Evolutionary conservation across 441 rosid genomes (phyloP).

Genomic region (Capsella rubella): DNA sequence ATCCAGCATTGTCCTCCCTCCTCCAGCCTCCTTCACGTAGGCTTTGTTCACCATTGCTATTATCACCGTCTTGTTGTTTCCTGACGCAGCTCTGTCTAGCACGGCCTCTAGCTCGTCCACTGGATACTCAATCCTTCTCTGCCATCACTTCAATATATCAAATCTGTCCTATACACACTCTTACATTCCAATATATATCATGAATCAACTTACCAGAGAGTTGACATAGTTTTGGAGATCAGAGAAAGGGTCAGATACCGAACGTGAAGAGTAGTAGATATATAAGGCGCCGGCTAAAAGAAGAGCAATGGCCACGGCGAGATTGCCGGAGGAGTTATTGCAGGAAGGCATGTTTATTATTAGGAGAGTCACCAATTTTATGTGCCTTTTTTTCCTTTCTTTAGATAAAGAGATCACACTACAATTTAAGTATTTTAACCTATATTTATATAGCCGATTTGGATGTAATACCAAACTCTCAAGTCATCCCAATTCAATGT

Average conservation of each 20-base stretch:
- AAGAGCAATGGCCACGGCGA: slow-evolving; percentile 31
- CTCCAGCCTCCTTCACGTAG: slow-evolving; percentile 56
- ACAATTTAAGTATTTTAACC: neutral
- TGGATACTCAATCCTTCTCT: slow-evolving; percentile 34
- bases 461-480: neutral
- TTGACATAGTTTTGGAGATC: slow-evolving; percentile 4
- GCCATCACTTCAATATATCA: neutral
- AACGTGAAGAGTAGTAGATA: slow-evolving; percentile 40
- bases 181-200: neutral
- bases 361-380: slow-evolving; percentile 18
- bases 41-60: slow-evolving; percentile 75
- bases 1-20: slow-evolving; percentile 69
- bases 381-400: neutral
- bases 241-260: slow-evolving; percentile 31
- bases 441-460: neutral
- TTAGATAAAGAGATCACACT: neutral
- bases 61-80: slow-evolving; percentile 68
- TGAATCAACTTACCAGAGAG: neutral
- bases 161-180: slow-evolving; percentile 23
- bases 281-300: slow-evolving; percentile 50
- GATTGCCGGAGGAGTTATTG: slow-evolving; percentile 8
- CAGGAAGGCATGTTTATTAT: slow-evolving; percentile 12
- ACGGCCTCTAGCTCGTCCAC: slow-evolving; percentile 54
- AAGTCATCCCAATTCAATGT: neutral
- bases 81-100: slow-evolving; percentile 58